Conservation (phyloP, 306 rosid species). For the Rosa multiflora region DNA sequence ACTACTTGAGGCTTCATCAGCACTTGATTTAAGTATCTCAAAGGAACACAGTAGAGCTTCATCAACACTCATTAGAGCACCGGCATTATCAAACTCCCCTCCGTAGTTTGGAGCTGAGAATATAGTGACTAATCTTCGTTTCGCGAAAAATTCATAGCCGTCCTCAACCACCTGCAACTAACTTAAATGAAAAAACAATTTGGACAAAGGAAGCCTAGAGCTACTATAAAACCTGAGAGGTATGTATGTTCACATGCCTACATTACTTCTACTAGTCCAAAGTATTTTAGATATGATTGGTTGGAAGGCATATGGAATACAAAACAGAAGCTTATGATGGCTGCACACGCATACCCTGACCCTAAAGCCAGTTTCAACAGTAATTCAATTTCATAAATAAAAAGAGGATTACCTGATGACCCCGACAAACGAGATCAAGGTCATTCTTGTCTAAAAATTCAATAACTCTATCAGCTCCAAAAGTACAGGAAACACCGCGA, state of each 20-base stretch:
- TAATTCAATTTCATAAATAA: constrained; percentile 2
- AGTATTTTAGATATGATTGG: neutral
- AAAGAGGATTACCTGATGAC: constrained; percentile 67
- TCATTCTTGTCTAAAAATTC: constrained; percentile 72
- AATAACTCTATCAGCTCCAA: constrained; percentile 57
- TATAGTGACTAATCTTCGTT: constrained; percentile 71
- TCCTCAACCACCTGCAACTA: constrained; percentile 79
- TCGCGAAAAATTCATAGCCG: constrained; percentile 81
- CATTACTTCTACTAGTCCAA: neutral
- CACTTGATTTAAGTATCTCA: constrained; percentile 64
- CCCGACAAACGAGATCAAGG: constrained; percentile 80
- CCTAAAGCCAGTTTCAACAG: neutral
- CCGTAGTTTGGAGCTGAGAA: constrained; percentile 93
- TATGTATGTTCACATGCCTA: neutral
- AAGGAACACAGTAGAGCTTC: constrained; percentile 74
- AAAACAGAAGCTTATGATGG: neutral
- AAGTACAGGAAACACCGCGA: constrained; percentile 71
- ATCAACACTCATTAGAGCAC: constrained; percentile 76
- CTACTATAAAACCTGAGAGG: neutral
- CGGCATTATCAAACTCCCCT: constrained; percentile 84
- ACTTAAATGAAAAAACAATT: neutral
- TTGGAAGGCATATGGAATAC: neutral
- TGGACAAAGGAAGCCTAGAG: neutral
- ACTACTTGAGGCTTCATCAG: constrained; percentile 46
- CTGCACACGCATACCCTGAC: neutral